Conservation (phyloP, 352 stramenopile species). For the Globisporangium heterothallicum region DNA sequence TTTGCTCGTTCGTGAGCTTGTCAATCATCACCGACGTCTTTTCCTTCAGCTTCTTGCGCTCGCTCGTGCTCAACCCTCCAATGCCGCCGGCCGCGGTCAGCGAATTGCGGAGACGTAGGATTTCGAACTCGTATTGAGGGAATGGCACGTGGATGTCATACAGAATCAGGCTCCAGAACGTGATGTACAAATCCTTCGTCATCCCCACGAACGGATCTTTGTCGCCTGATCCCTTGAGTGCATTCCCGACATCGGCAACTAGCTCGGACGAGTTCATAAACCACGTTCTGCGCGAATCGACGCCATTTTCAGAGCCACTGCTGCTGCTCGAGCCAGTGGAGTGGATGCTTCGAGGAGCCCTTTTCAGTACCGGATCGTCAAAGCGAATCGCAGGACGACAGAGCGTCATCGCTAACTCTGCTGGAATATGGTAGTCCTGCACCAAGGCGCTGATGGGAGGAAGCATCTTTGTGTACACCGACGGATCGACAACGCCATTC, state of each 20-base stretch:
- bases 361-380: constrained; percentile 62
- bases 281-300: constrained; percentile 29
- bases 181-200: constrained; percentile 73
- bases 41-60: constrained; percentile 81
- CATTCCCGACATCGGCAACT: constrained; percentile 48
- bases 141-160: constrained; percentile 87
- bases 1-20: constrained; percentile 79
- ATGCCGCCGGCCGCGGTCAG: constrained; percentile 28
- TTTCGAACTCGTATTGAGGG: constrained; percentile 82
- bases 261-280: constrained; percentile 62
- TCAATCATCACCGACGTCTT: constrained; percentile 76
- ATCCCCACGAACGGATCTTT: constrained; percentile 59
- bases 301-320: constrained; percentile 13
- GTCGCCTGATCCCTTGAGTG: constrained; percentile 22
- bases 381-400: constrained; percentile 73
- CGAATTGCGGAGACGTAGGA: constrained; percentile 61
- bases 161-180: constrained; percentile 82
- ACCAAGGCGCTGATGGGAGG: constrained; percentile 58
- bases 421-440: constrained; percentile 64
- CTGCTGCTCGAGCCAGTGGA: constrained; percentile 23
- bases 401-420: constrained; percentile 75
- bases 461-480: constrained; percentile 68
- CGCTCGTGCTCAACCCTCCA: constrained; percentile 29
- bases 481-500: constrained; percentile 60
- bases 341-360: constrained; percentile 59